phyloP scores from a whole-genome alignment of 2,329 filamentous ascomycete genomes.

The Exophiala sp. region DNA sequence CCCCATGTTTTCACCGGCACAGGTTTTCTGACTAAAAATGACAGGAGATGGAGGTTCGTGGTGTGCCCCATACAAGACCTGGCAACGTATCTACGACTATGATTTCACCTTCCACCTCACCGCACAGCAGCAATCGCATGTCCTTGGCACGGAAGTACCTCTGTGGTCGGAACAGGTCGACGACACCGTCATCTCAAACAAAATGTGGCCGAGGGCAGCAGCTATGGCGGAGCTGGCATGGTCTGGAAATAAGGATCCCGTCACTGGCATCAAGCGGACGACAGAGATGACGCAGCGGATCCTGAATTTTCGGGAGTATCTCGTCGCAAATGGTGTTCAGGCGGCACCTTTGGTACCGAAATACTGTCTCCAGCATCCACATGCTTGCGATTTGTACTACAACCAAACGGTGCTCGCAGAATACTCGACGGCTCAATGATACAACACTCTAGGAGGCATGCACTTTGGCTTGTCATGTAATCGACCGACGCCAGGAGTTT shows the following conservation, averaged over 20 bases:
- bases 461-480: too few species aligned
- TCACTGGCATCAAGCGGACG: slow-evolving; percentile 49
- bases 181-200: slow-evolving; percentile 48
- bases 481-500: background rate
- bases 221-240: slow-evolving; percentile 55
- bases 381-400: slow-evolving; percentile 55
- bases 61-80: slow-evolving; percentile 59
- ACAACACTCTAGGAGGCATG: too few species aligned
- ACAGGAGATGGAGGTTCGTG: slow-evolving; percentile 48
- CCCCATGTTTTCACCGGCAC: too few species aligned
- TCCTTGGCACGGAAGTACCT: slow-evolving; percentile 52
- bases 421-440: slow-evolving; percentile 10
- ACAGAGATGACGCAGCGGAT: slow-evolving; percentile 55
- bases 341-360: slow-evolving; percentile 54
- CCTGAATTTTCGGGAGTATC: slow-evolving; percentile 58
- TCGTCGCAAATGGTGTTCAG: slow-evolving; percentile 53
- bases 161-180: slow-evolving; percentile 57
- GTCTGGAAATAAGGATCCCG: slow-evolving; percentile 52
- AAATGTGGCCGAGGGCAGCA: slow-evolving; percentile 57
- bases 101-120: slow-evolving; percentile 54
- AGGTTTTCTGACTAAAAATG: too few species aligned
- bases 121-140: slow-evolving; percentile 44
- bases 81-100: slow-evolving; percentile 59
- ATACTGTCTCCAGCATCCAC: slow-evolving; percentile 57
- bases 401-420: slow-evolving; percentile 43